Evolutionary conservation across 139 green algal genomes (phyloP), one percentile per base, ranked within the genome.

Genomic region (Chlamydomonas asymmetrica): DNA sequence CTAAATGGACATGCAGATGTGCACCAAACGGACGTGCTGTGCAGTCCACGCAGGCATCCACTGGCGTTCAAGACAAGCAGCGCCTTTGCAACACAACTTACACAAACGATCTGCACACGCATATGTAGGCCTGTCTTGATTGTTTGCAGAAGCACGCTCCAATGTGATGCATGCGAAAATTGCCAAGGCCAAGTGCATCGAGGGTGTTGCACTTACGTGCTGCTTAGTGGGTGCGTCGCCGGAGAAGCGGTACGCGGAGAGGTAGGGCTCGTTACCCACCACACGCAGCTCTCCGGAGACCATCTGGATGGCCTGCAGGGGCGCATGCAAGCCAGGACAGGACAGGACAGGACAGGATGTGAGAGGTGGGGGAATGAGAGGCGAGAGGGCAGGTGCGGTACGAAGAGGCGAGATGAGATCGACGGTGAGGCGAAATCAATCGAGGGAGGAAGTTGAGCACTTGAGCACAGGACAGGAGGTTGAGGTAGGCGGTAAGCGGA

Each of bases 251-350:
- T 61, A 80, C 63, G 41, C 50, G 66, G 39, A 65, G 6, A 80
- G 65, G 1, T 39, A 23, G 8, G 56, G 2, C 27, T 59, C 56
- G 25, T 31, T 56, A 56, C 74, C 74, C n/a, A 59, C 74, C 31
- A 75, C 54, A 32, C 70, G 40, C 54, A 80, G n/a, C 65, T 75
- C 65, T 7, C 63, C 43, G 7, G 74, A 66, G 56, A 45, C 56
- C 31, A 80, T 57, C 40, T 20, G 10, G 65, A 80, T 56, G 9
- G 74, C 65, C 65, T 80, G 74, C 2, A 60, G 59, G 27, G 50
- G 4, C 5, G 23, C 35, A 5, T 40, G 70, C 29, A 25, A 13
- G n/a, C n/a, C 10, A 34, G 27, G 27, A 18, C 3, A 40, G 37
- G 13, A 52, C n/a, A 49, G 10, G 57, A 57, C 29, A 25, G 25